Conservation (phyloP, 139 green algal genomes). For the Pleodorina starrii region DNA sequence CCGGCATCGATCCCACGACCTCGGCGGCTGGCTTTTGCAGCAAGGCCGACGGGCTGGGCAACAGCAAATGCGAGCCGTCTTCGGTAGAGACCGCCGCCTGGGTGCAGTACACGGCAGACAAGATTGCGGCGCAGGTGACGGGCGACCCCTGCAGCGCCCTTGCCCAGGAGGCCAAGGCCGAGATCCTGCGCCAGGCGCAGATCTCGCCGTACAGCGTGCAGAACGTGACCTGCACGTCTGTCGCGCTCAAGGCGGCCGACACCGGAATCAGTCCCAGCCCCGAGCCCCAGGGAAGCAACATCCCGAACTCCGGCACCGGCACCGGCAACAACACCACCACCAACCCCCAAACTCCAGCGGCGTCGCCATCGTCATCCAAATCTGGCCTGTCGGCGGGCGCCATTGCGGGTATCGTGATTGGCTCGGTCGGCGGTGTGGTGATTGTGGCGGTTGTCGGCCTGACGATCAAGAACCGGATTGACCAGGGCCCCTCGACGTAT, state of each 20-base stretch:
- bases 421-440: not conserved
- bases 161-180: not conserved
- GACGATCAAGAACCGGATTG: constrained; percentile 8
- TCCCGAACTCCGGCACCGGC: not conserved
- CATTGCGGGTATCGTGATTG: constrained; percentile 38
- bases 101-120: not conserved
- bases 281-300: not conserved
- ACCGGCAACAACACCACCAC: not conserved
- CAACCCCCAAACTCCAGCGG: not conserved
- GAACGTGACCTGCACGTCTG: not conserved
- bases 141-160: not conserved
- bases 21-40: not conserved
- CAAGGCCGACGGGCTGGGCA: not conserved
- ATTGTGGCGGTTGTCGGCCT: constrained; percentile 15
- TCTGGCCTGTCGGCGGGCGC: not conserved
- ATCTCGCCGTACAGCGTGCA: not conserved
- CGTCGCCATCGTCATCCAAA: not conserved
- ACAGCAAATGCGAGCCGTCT: not conserved
- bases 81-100: not conserved
- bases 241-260: not conserved
- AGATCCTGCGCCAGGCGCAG: no score
- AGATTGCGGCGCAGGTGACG: not conserved
- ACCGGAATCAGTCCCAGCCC: no score
- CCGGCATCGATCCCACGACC: no score
- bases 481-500: no score